Conservation (phyloP, 2,329 filamentous ascomycete genomes). For the Monosporascus sp. region DNA sequence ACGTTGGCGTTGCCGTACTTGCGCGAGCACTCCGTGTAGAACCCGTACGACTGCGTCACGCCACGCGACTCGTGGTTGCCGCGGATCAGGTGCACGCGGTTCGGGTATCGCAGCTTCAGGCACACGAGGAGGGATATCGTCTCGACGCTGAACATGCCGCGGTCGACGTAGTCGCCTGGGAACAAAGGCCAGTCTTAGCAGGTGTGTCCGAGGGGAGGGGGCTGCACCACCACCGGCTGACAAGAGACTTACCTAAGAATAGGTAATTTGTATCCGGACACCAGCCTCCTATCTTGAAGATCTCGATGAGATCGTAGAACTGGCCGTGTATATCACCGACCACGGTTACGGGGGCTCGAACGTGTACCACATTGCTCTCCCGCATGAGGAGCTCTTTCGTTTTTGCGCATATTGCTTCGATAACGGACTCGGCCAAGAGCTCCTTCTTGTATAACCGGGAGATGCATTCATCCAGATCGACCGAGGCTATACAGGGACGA, state of each 20-base stretch:
- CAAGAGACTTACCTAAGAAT: constrained; percentile 65
- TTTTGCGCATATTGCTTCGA: constrained; percentile 98
- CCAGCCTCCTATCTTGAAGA: constrained; percentile 96
- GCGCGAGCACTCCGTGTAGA: constrained; percentile 95
- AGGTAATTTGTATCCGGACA: constrained; percentile 98
- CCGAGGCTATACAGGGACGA: constrained; percentile 59
- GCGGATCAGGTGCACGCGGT: constrained; percentile 91
- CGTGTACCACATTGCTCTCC: constrained; percentile 99
- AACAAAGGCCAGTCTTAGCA: constrained; percentile 5
- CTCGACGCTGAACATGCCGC: constrained; percentile 97
- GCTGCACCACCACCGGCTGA: background rate
- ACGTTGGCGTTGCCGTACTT: constrained; percentile 99
- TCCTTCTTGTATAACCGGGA: constrained; percentile 95
- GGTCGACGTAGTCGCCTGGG: constrained; percentile 92
- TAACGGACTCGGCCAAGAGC: constrained; percentile 91
- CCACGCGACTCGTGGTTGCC: constrained; percentile 97
- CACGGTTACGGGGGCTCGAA: constrained; percentile 89
- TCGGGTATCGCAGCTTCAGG: constrained; percentile 92
- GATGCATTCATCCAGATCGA: constrained; percentile 98
- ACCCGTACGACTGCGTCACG: constrained; percentile 97
- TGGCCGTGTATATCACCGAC: constrained; percentile 98
- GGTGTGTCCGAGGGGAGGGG: background rate
- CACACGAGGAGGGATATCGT: constrained; percentile 97
- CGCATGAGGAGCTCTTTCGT: constrained; percentile 99
- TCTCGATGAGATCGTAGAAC: constrained; percentile 98